Evolutionary conservation across 192 early-diverging fungal genomes (phyloP), one percentile per base, ranked within the genome.

Genomic region (Umbelopsis ramanniana): DNA sequence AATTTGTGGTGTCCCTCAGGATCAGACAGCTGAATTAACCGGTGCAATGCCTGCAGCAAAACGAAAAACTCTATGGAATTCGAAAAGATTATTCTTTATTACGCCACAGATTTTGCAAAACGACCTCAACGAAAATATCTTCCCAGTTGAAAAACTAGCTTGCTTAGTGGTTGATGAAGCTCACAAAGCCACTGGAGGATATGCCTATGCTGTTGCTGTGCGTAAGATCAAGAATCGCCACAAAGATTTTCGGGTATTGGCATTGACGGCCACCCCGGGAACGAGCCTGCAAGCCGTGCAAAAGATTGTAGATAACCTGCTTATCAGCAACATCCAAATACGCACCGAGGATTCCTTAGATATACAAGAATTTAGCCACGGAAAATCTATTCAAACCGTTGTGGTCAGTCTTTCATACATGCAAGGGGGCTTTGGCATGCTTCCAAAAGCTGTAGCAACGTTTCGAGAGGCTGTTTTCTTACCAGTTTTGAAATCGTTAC

Each of bases 101-200:
- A 98, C 96, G 8, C 95, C 96, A 1, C 94, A 98, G 75, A 86
- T 92, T 19, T 76, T 97, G 35, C 87, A 94, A 37, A 97, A 98
- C 75, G 96, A 98, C 71, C 70, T 98, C 23, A 83, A 85, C 6
- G 72, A 79, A 0, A 87, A 85, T 5, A 87, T 84, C 12, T 93
- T 93, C 69, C 88, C 90, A 15, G 87, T 90, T 7, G 74, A 84
- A 24, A 76, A 88, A 11, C 83, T 97, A 46, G 76, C 81, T 0
- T 84, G 85, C 46, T 22, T 96, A n/a, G 94, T 98, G 9, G 81
- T 97, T 7, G 96, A 98, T 66, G 96, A 98, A 74, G 96, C 96
- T 0, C 96, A 98, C 76, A 81, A 91, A 10, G 93, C 95, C 6
- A 92, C 89, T 1, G 96, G 96, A 8, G 86, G 89, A 14, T 92